A percentile compares a stretch with the other conserved stretches of the same genome.
phyloP scores from a whole-genome alignment of 306 rosid species.

The Malus sylvestris region DNA sequence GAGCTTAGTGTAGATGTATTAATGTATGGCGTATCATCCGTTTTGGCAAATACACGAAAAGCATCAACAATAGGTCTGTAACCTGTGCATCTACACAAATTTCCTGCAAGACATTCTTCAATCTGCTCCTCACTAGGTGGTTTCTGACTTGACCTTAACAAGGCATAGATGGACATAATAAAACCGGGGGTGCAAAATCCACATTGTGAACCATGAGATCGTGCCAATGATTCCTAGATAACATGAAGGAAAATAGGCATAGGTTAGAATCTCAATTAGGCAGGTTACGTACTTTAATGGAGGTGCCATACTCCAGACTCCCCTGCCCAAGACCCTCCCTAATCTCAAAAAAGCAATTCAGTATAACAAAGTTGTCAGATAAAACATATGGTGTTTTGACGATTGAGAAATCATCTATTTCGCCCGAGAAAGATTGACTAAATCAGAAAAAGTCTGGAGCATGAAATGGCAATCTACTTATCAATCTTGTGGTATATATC shows the following conservation, averaged over 20 bases:
- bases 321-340: neutral
- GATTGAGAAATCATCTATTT: neutral
- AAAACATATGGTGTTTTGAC: neutral
- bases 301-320: neutral
- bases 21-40: conserved; percentile 46
- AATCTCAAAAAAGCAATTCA: neutral
- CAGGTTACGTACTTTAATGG: neutral
- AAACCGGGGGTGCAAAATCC: conserved; percentile 98
- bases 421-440: neutral
- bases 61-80: conserved; percentile 95
- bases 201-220: conserved; percentile 87
- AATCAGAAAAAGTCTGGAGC: neutral
- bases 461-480: neutral
- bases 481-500: neutral
- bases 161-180: conserved; percentile 82
- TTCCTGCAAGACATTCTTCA: conserved; percentile 93
- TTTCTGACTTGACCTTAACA: conserved; percentile 69
- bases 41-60: conserved; percentile 83
- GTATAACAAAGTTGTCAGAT: neutral
- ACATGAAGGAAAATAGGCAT: neutral
- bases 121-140: conserved; percentile 77
- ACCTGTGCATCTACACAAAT: conserved; percentile 94
- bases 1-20: conserved; percentile 42
- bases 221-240: conserved; percentile 79
- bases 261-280: neutral